Evolutionary conservation across 345 rosid species (phyloP).

Genomic region (Linum usitatissimum): DNA sequence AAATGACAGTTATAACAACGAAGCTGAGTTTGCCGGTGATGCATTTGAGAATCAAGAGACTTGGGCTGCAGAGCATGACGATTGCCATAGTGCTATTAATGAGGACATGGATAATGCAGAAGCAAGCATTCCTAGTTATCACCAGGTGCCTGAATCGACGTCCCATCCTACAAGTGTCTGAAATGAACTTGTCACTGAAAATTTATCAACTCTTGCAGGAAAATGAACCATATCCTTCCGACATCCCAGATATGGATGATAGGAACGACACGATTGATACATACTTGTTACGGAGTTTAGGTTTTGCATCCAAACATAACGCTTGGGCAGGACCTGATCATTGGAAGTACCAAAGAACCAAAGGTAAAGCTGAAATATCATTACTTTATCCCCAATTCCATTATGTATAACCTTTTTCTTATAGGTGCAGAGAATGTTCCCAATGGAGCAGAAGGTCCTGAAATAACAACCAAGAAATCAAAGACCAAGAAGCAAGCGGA

Average conservation of each 20-base stretch:
- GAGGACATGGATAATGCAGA: slow-evolving; percentile 37
- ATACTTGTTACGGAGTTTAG: slow-evolving; percentile 55
- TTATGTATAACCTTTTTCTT: slow-evolving; percentile 12
- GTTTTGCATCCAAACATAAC: slow-evolving; percentile 62
- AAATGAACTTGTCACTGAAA: slow-evolving; percentile 1
- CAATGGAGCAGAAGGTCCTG: slow-evolving; percentile 33
- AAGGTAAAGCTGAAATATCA: slow-evolving; percentile 34
- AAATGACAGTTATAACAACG: slow-evolving; percentile 22
- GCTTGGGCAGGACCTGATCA: slow-evolving; percentile 99
- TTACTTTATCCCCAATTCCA: slow-evolving; percentile 1
- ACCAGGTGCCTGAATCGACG: slow-evolving; percentile 39
- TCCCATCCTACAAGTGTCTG: slow-evolving; percentile 5
- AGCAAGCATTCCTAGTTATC: slow-evolving; percentile 37
- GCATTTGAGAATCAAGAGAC: slow-evolving; percentile 42
- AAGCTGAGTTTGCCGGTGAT: slow-evolving; percentile 34
- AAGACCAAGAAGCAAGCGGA: slow-evolving; percentile 56
- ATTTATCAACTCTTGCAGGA: slow-evolving; percentile 34
- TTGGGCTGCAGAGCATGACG: slow-evolving; percentile 42
- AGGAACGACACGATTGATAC: slow-evolving; percentile 51
- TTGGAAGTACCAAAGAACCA: slow-evolving; percentile 75
- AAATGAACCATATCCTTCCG: slow-evolving; percentile 33
- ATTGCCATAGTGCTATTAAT: slow-evolving; percentile 33
- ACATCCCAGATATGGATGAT: slow-evolving; percentile 37
- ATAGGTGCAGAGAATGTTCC: slow-evolving; percentile 41
- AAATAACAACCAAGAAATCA: slow-evolving; percentile 41